Evolutionary conservation across 108 stramenopile genomes (phyloP), one percentile per base, ranked within the genome.

Genomic region (Epipyxis sp.): DNA sequence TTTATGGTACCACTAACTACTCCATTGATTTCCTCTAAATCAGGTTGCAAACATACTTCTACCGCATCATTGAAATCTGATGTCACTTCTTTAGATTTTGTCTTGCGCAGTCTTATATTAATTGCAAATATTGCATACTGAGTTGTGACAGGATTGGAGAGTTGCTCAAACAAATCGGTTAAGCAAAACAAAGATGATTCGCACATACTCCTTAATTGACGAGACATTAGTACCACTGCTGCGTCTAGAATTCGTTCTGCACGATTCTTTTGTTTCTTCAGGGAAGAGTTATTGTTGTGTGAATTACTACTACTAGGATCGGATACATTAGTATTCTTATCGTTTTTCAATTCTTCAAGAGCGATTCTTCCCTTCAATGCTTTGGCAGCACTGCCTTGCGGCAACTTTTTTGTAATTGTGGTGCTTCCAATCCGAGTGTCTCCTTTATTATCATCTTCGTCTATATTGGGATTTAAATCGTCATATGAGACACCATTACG

Each of bases 171-270:
- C 58, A 85, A 79, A 44, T 68, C 46, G 1, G 41, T 37, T 29
- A 83, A 74, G 37, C 32, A 1, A 16, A 71, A 45, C 39, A 83
- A 50, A 10, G 79, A 82, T 40, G 59, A 39, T 27, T 83, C 82
- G 16, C 37, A 30, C 40, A 59, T 57, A 10, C 30, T 10, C 25
- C 85, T 42, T 35, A 86, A 42, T 65, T 89, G 88, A 20, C 80
- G 43, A 3, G 86, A 86, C 88, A 89, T 89, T 0, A 89, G 81
- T 42, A 84, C 76, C 27, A 80, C 69, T 1, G 86, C 85, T 3
- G 83, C 42, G 40, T 85, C 67, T 30, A 89, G 44, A 42, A 88
- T 80, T 34, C 45, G 44, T 44, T 46, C 50, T 27, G 40, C 68
- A 1, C 76, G 35, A 46, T 79, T 83, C 32, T 40, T 27, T 34